A percentile compares a stretch with the other conserved stretches of the same genome.
phyloP scores from a whole-genome alignment of 176 grass and related monocot species.

The Dactylis glomerata region DNA sequence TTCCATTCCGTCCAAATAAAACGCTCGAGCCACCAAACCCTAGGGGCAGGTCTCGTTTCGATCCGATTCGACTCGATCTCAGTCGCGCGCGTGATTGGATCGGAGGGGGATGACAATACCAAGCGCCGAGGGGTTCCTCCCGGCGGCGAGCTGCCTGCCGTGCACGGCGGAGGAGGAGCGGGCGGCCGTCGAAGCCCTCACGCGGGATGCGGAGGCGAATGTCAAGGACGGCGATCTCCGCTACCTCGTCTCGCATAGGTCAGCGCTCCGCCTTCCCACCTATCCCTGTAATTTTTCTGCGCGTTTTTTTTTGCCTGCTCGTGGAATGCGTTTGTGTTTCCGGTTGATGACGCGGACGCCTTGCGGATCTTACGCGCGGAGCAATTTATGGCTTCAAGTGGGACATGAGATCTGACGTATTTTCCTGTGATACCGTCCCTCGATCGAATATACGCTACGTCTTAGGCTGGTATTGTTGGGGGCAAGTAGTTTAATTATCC shows the following conservation, averaged over 20 bases:
- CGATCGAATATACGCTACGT: not conserved
- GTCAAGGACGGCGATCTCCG: constrained; percentile 91
- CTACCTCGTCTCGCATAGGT: constrained; percentile 74
- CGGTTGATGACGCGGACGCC: not conserved
- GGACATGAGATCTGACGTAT: not conserved
- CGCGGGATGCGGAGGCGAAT: constrained; percentile 51
- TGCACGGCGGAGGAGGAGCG: constrained; percentile 78
- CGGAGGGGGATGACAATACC: constrained; percentile 70
- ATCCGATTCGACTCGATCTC: not conserved
- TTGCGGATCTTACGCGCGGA: not conserved
- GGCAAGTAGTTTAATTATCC: not conserved
- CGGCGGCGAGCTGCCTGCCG: constrained; percentile 68
- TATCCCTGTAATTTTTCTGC: not conserved
- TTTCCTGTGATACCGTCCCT: not conserved
- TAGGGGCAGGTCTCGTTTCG: constrained; percentile 17
- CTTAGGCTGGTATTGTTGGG: not conserved
- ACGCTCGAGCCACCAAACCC: constrained; percentile 37
- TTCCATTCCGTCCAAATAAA: constrained; percentile 2
- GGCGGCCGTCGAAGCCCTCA: constrained; percentile 43
- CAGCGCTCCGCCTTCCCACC: not conserved
- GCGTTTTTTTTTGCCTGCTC: not conserved
- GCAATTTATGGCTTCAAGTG: not conserved
- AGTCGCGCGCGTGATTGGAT: not conserved
- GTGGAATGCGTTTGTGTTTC: not conserved
- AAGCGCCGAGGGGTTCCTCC: constrained; percentile 65